A percentile compares a stretch with the other conserved stretches of the same genome.
phyloP scores from a whole-genome alignment of 257 asterid species.

The Lavandula angustifolia region DNA sequence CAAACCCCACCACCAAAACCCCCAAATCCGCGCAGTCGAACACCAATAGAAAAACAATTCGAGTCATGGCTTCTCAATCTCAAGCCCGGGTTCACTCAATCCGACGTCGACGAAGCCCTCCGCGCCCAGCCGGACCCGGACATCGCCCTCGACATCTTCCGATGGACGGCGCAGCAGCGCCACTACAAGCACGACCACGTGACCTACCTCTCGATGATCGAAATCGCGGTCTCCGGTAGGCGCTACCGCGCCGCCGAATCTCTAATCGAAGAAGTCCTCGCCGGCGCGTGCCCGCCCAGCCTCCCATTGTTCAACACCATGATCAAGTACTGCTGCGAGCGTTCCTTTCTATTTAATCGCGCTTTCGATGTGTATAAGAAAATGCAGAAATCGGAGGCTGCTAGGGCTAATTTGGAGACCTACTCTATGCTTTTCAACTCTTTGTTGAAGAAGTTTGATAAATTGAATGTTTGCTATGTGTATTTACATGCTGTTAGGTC shows the following conservation, averaged over 20 bases:
- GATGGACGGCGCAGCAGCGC: slow-evolving; percentile 94
- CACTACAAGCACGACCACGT: slow-evolving; percentile 68
- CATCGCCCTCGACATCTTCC: slow-evolving; percentile 89
- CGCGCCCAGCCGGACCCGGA: slow-evolving; percentile 81
- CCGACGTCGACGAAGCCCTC: slow-evolving; percentile 70
- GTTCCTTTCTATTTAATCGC: slow-evolving; percentile 68
- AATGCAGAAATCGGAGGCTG: slow-evolving; percentile 64
- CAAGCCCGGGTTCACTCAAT: slow-evolving; percentile 78
- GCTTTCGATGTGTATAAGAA: slow-evolving; percentile 87
- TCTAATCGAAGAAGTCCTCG: slow-evolving; percentile 74
- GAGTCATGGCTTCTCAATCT: slow-evolving; percentile 75
- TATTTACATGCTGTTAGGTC: slow-evolving; percentile 78
- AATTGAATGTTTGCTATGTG: slow-evolving; percentile 63
- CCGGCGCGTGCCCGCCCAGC: slow-evolving; percentile 75
- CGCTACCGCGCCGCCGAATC: slow-evolving; percentile 71
- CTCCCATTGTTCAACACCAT: slow-evolving; percentile 70
- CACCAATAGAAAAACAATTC: slow-evolving; percentile 74
- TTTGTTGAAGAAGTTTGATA: slow-evolving; percentile 68
- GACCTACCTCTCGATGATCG: slow-evolving; percentile 72
- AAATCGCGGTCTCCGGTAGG: slow-evolving; percentile 61
- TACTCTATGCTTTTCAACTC: slow-evolving; percentile 62
- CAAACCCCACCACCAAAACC: slow-evolving; percentile 34
- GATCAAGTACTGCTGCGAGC: slow-evolving; percentile 81
- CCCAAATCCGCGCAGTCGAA: slow-evolving; percentile 49
- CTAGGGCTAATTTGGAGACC: slow-evolving; percentile 78